phyloP scores from a whole-genome alignment of 768 basidiomycete species.

The Xerocomus spinulosus region DNA sequence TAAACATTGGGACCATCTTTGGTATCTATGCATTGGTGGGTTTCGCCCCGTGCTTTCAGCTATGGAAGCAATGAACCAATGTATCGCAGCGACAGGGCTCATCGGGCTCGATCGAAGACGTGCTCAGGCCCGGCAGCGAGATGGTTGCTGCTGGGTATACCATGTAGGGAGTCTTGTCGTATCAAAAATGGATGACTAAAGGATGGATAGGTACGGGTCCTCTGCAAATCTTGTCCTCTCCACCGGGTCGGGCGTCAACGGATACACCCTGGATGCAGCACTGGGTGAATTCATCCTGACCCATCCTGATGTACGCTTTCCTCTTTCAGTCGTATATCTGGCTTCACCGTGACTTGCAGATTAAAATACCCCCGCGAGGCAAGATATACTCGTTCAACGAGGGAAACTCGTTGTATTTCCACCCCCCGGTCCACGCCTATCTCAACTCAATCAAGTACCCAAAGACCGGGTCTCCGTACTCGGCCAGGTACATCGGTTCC shows the following conservation, averaged over 20 bases:
- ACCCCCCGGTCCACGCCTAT: slow-evolving; percentile 74
- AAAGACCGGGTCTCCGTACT: slow-evolving; percentile 71
- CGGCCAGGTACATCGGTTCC: slow-evolving; percentile 91
- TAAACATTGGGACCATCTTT: slow-evolving; percentile 97
- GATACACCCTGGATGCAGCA: slow-evolving; percentile 93
- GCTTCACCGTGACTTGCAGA: slow-evolving; percentile 41
- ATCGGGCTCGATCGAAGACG: slow-evolving; percentile 76
- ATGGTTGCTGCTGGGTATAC: slow-evolving; percentile 99
- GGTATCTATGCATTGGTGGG: slow-evolving; percentile 90
- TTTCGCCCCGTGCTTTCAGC: slow-evolving; percentile 11
- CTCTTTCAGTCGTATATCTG: slow-evolving; percentile 1
- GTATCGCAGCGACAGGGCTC: slow-evolving; percentile 63
- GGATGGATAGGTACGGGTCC: slow-evolving; percentile 70
- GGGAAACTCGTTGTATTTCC: slow-evolving; percentile 94
- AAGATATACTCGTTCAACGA: slow-evolving; percentile 99
- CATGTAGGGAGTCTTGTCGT: slow-evolving; percentile 54
- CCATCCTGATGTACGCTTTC: slow-evolving; percentile 74
- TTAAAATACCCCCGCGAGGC: slow-evolving; percentile 87
- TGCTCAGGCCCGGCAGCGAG: slow-evolving; percentile 87
- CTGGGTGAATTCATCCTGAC: slow-evolving; percentile 99
- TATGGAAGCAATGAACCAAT: neutral
- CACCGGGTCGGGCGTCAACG: slow-evolving; percentile 94
- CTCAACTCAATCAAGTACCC: slow-evolving; percentile 93
- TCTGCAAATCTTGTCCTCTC: slow-evolving; percentile 95
- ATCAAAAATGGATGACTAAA: slow-evolving; percentile 6